Evolutionary conservation across 192 early-diverging fungal genomes (phyloP).

Genomic region (Anaeromyces robustus): DNA sequence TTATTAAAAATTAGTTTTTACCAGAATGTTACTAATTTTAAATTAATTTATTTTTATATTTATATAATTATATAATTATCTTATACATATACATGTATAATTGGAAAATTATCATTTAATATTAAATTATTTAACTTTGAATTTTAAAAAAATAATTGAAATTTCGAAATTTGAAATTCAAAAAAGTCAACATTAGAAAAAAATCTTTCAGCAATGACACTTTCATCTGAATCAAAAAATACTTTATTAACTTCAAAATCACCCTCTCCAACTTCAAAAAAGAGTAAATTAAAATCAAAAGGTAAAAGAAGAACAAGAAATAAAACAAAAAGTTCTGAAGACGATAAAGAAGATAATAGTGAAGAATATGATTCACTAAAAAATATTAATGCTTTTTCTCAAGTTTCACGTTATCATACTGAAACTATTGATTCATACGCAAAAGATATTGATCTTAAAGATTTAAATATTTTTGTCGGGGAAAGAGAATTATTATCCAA

Average conservation of each 20-base stretch:
- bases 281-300: constrained; percentile 1
- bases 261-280: constrained; percentile 8
- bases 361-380: background rate
- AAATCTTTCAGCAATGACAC: too few species aligned
- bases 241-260: background rate
- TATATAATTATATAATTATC: too few species aligned
- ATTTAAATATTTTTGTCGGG: constrained; percentile 61
- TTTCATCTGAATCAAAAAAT: background rate
- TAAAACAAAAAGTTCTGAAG: constrained; percentile 13
- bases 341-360: background rate
- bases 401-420: constrained; percentile 69
- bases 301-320: constrained; percentile 14
- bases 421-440: constrained; percentile 63
- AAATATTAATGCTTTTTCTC: constrained; percentile 47
- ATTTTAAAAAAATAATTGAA: too few species aligned
- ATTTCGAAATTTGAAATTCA: too few species aligned
- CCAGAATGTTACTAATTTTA: too few species aligned
- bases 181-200: too few species aligned
- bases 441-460: constrained; percentile 59
- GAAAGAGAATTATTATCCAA: constrained; percentile 53
- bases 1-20: too few species aligned
- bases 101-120: too few species aligned
- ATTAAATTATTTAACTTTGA: too few species aligned
- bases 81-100: too few species aligned
- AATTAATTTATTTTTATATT: too few species aligned